phyloP scores from a whole-genome alignment of 2,329 filamentous ascomycete species.

The Thermoascus crustaceus region DNA sequence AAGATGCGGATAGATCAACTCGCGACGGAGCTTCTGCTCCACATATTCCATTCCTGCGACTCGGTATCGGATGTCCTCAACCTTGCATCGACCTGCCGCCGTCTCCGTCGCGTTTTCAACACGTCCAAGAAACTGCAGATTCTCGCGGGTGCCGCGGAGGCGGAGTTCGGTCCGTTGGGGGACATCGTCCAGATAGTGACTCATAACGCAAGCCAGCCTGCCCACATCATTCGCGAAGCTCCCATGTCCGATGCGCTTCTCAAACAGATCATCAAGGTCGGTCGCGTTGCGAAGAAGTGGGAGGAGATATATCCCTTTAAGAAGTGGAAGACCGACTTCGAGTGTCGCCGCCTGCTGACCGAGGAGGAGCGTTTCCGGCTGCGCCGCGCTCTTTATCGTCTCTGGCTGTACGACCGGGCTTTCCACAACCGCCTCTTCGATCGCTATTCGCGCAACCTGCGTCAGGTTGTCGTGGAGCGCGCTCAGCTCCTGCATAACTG shows the following conservation, averaged over 20 bases:
- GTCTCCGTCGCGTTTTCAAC: conserved; percentile 45
- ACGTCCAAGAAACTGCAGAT: conserved; percentile 48
- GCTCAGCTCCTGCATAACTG: conserved; percentile 53
- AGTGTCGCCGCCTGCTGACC: conserved; percentile 46
- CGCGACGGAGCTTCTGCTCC: conserved; percentile 51
- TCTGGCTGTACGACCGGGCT: conserved; percentile 53
- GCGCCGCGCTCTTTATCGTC: conserved; percentile 51
- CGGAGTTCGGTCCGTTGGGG: conserved; percentile 50
- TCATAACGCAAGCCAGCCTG: conserved; percentile 52
- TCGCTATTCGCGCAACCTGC: conserved; percentile 42
- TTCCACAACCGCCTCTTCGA: conserved; percentile 48
- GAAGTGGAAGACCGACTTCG: conserved; percentile 53
- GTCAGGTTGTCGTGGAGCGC: conserved; percentile 42
- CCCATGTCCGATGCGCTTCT: conserved; percentile 49
- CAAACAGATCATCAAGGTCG: conserved; percentile 47
- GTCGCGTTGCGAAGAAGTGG: conserved; percentile 49
- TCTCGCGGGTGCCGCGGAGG: conserved; percentile 45
- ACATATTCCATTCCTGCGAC: conserved; percentile 47
- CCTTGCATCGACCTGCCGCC: conserved; percentile 47
- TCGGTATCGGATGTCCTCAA: conserved; percentile 47
- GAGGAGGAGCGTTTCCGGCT: conserved; percentile 43
- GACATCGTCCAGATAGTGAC: conserved; percentile 54
- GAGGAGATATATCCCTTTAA: conserved; percentile 55
- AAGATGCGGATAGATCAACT: conserved; percentile 48
- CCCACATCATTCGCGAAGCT: conserved; percentile 45